Evolutionary conservation across 2,329 filamentous ascomycete species (phyloP).

Genomic region (Ophiostoma ips): DNA sequence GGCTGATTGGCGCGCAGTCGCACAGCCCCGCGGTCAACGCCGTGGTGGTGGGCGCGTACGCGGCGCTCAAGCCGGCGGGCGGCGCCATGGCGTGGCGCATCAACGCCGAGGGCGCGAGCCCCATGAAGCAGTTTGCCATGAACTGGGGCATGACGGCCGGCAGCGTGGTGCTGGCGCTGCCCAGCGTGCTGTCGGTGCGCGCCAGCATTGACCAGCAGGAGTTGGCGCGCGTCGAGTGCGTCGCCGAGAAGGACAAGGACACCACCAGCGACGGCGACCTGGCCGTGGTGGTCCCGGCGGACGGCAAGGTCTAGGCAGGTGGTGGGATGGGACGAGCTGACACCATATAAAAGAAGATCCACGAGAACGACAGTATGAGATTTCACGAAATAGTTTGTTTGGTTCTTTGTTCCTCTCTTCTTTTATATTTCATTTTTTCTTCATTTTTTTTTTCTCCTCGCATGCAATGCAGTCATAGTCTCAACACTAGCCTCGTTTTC

Average conservation of each 20-base stretch:
- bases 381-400: too few species aligned
- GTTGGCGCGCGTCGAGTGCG: conserved; percentile 14
- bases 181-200: conserved; percentile 26
- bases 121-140: conserved; percentile 29
- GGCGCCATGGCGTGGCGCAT: conserved; percentile 19
- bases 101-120: conserved; percentile 32
- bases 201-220: conserved; percentile 17
- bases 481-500: too few species aligned
- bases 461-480: too few species aligned
- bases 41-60: conserved; percentile 32
- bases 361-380: too few species aligned
- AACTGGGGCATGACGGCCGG: conserved; percentile 33
- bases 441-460: too few species aligned
- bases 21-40: conserved; percentile 28
- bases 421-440: too few species aligned
- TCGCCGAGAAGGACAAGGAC: conserved; percentile 1
- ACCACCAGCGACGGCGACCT: neutral
- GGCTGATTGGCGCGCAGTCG: conserved; percentile 34
- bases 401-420: too few species aligned
- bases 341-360: too few species aligned
- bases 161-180: conserved; percentile 27
- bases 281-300: too few species aligned
- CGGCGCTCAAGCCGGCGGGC: conserved; percentile 26
- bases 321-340: too few species aligned
- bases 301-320: neutral